These are phyloP conservation scores for Pisolithus albus DNA, from an alignment of 768 basidiomycete genomes.

Conservation along the genomic window DNA sequence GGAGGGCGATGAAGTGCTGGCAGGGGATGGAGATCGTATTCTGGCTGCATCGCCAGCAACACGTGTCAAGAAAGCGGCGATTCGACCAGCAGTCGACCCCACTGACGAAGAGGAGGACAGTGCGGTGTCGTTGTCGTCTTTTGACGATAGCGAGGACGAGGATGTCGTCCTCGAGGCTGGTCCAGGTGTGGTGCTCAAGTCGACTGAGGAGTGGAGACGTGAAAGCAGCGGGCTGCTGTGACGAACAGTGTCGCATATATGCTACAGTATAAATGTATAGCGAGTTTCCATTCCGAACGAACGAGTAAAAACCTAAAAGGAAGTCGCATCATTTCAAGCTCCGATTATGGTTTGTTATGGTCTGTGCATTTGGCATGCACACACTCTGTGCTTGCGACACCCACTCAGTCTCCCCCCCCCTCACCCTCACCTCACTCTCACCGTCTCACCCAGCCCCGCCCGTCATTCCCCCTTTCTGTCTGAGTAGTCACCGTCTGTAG, in stretches of 20 bases:
- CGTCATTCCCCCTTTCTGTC: too few species aligned
- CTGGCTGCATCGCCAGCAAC: constrained; percentile 51
- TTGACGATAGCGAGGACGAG: constrained; percentile 45
- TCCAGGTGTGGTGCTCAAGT: constrained; percentile 48
- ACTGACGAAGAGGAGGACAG: constrained; percentile 33
- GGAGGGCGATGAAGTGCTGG: constrained; percentile 1
- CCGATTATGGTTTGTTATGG: constrained; percentile 28
- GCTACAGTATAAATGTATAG: too few species aligned
- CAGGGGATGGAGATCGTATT: constrained; percentile 21
- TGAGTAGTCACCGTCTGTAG: too few species aligned
- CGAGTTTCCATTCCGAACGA: too few species aligned
- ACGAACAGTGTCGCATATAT: too few species aligned
- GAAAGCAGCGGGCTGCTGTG: neutral
- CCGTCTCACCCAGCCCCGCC: too few species aligned
- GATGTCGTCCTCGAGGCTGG: constrained; percentile 74
- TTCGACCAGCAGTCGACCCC: constrained; percentile 22
- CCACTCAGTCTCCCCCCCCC: constrained; percentile 13
- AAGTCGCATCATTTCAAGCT: constrained; percentile 19
- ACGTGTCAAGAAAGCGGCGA: constrained; percentile 36
- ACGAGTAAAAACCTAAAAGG: too few species aligned
- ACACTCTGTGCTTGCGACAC: constrained; percentile 33
- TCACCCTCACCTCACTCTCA: too few species aligned
- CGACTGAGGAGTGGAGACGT: constrained; percentile 15
- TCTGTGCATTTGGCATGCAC: constrained; percentile 41
- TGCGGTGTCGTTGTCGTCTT: constrained; percentile 22